phyloP scores from a whole-genome alignment of 345 rosid genomes.

The Barbarea vulgaris region DNA sequence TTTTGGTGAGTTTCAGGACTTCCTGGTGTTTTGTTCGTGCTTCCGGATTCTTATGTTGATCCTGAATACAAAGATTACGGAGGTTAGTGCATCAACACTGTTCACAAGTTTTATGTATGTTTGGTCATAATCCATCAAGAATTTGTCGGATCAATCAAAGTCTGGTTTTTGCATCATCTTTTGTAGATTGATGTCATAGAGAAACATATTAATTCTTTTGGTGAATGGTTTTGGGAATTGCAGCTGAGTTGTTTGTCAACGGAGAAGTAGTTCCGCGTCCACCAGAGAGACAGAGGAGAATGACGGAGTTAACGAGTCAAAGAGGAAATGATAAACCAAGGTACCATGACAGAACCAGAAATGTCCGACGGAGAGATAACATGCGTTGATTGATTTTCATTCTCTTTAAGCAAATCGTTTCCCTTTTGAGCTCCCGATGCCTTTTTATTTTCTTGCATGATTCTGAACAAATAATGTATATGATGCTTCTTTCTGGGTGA shows the following conservation, averaged over 20 bases:
- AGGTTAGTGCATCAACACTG: constrained; percentile 49
- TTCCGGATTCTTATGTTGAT: constrained; percentile 93
- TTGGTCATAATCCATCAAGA: constrained; percentile 11
- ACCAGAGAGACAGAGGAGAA: constrained; percentile 93
- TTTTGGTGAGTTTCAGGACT: constrained; percentile 21
- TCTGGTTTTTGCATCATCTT: background rate
- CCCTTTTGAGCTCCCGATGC: background rate
- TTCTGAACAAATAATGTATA: constrained; percentile 23
- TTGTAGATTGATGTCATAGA: background rate
- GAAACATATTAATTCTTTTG: background rate
- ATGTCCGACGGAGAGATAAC: constrained; percentile 76
- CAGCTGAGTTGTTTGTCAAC: constrained; percentile 88
- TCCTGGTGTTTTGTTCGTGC: constrained; percentile 89
- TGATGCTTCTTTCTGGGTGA: background rate
- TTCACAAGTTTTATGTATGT: background rate
- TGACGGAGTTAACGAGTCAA: constrained; percentile 73
- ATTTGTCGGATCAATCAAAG: background rate
- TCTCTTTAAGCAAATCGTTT: background rate
- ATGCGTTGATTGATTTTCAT: constrained; percentile 34
- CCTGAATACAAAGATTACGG: constrained; percentile 88
- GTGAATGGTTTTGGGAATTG: constrained; percentile 32
- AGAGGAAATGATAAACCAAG: constrained; percentile 72
- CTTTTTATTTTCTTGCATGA: background rate
- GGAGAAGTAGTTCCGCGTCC: constrained; percentile 91
- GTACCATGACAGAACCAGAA: constrained; percentile 69